phyloP scores from a whole-genome alignment of 305 asterid species.

The Ilex paraguariensis region DNA sequence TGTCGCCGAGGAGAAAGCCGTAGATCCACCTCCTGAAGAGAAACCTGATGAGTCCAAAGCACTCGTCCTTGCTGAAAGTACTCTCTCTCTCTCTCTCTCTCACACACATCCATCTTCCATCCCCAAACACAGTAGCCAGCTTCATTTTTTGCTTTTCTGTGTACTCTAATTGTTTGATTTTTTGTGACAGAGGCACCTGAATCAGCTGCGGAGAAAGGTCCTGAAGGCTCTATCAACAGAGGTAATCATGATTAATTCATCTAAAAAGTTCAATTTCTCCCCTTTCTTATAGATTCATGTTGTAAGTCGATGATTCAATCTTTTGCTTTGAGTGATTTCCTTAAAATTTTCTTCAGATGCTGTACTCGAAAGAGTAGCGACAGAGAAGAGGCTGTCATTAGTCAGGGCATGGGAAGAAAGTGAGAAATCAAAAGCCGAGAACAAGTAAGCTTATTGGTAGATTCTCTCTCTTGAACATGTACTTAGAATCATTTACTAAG shows the following conservation, averaged over 20 bases:
- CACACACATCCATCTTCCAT: no score
- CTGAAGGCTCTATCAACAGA: slow-evolving; percentile 56
- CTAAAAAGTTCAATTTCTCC: no score
- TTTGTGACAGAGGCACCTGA: slow-evolving; percentile 33
- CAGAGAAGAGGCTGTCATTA: slow-evolving; percentile 71
- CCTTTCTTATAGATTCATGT: no score
- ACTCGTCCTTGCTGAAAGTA: slow-evolving; percentile 24
- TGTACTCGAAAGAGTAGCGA: slow-evolving; percentile 68
- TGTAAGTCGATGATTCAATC: no score
- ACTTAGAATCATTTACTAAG: background rate
- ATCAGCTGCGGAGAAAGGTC: slow-evolving; percentile 44
- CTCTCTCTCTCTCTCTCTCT: slow-evolving; percentile 1
- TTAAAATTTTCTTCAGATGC: slow-evolving; percentile 35
- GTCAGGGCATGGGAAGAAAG: slow-evolving; percentile 95
- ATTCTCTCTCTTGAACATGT: slow-evolving; percentile 9
- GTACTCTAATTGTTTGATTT: background rate
- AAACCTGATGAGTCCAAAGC: slow-evolving; percentile 35
- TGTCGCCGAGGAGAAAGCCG: slow-evolving; percentile 27
- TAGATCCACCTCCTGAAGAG: slow-evolving; percentile 23
- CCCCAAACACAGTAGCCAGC: no score
- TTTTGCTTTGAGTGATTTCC: no score
- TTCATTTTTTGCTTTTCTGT: no score
- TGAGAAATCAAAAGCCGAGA: slow-evolving; percentile 85
- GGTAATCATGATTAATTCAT: slow-evolving; percentile 31
- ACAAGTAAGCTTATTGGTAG: slow-evolving; percentile 52